Conservation (phyloP, 2,329 filamentous ascomycete species). For the Alternaria sp. region DNA sequence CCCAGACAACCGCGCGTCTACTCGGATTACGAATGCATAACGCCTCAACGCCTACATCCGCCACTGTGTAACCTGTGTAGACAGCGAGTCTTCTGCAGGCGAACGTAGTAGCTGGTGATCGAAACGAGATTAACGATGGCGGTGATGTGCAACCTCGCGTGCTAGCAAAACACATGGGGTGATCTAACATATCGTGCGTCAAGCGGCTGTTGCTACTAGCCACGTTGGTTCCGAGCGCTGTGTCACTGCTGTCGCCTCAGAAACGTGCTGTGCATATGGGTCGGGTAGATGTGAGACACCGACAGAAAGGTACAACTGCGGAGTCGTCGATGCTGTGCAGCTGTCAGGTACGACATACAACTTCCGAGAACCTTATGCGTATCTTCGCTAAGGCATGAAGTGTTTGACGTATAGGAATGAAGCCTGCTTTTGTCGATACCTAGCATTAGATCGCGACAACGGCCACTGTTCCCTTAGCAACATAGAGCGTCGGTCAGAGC, state of each 20-base stretch:
- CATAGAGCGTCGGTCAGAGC: not conserved
- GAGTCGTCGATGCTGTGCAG: not conserved
- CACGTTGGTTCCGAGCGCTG: not conserved
- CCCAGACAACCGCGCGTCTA: not conserved
- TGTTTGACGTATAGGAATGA: not conserved
- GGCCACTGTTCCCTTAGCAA: not conserved
- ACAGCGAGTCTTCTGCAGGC: not conserved
- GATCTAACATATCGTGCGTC: not conserved
- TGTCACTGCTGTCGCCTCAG: not conserved
- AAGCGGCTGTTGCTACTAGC: not conserved
- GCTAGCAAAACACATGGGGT: not conserved
- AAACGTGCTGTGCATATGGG: not conserved
- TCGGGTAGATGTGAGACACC: not conserved
- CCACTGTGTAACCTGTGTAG: not conserved
- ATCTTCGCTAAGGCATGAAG: not conserved
- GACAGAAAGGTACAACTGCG: not conserved
- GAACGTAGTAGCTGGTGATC: not conserved
- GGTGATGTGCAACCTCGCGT: not conserved
- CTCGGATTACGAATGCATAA: not conserved
- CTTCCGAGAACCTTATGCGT: not conserved
- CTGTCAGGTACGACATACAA: not conserved
- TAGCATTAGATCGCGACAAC: not conserved
- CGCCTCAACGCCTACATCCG: not conserved
- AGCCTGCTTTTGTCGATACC: not conserved
- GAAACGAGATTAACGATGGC: not conserved